phyloP scores from a whole-genome alignment of 1,139 yeast species.

The Pichiaceae sp. region DNA sequence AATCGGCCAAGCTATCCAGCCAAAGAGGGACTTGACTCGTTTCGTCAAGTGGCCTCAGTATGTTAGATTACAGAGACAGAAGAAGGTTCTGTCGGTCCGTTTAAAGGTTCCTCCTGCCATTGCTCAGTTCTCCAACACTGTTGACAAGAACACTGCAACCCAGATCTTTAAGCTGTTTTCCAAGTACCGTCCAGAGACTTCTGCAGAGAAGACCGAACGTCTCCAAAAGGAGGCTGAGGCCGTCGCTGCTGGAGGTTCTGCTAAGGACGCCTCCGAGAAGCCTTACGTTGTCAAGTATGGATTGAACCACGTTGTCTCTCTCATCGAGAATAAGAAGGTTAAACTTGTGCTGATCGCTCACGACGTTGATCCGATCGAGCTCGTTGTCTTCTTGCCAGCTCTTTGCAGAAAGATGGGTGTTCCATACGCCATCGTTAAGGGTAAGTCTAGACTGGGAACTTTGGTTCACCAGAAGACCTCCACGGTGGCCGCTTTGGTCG shows the following conservation, averaged over 20 bases:
- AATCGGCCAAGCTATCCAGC: conserved; percentile 91
- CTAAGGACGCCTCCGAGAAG: conserved; percentile 91
- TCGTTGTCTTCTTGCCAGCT: conserved; percentile 95
- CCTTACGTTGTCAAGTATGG: conserved; percentile 96
- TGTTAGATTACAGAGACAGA: conserved; percentile 82
- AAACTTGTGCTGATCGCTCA: conserved; percentile 93
- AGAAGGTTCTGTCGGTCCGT: conserved; percentile 89
- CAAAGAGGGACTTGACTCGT: conserved; percentile 92
- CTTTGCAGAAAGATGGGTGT: conserved; percentile 99
- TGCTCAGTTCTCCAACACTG: conserved; percentile 89
- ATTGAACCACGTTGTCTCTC: conserved; percentile 95
- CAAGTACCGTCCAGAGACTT: conserved; percentile 98
- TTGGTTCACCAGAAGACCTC: conserved; percentile 96
- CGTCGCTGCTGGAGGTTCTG: conserved; percentile 93
- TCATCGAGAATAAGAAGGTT: conserved; percentile 97
- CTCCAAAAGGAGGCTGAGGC: conserved; percentile 98
- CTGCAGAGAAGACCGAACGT: conserved; percentile 97
- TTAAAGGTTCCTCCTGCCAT: conserved; percentile 98
- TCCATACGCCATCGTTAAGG: conserved; percentile 97
- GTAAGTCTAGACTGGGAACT: conserved; percentile 98
- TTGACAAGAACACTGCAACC: conserved; percentile 97
- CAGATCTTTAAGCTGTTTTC: conserved; percentile 93
- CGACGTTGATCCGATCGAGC: conserved; percentile 98
- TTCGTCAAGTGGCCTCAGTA: conserved; percentile 98
- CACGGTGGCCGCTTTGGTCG: conserved; percentile 94